Base-by-base conservation (phyloP, 2,329 filamentous ascomycete genomes). In the Pyrenochaeta sp. region DNA sequence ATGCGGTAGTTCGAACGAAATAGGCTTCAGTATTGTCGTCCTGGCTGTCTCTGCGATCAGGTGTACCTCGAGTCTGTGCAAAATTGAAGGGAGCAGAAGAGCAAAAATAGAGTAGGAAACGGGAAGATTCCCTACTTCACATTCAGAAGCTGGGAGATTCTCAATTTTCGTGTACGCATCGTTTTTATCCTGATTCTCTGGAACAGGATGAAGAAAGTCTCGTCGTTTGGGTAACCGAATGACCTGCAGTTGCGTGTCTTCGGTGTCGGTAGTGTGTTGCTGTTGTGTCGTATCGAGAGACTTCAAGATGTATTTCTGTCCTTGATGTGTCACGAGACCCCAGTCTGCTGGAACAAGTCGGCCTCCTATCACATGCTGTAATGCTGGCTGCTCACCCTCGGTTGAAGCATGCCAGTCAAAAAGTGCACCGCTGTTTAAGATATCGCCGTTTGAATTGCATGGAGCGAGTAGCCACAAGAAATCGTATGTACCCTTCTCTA, bases 21-120 rank as follows among this genome's bases (percentile, higher is more conserved):
- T 76, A 1, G 79, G 72, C 13, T 74, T 70, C 1, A 93, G 76
- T 2, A 88, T 65, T 0, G 83, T 87, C 2, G 77, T 75, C 22
- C 84, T 83, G 3, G 97, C 78, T 45, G 84, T 79, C 4, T 85
- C 78, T 0, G 89, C 90, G 7, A 91, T 79, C 25, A 94, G 77
- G 27, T 84, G 80, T 0, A 87, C 80, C 62, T 91, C 90, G 2
- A 94, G 67, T n/a, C 86, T 85, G 64, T 92, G 86, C 15, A 91
- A 79, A 36, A 97, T 86, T 0, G 88, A 88, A 0, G 93, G 92
- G 5, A 95, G 83, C 37, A 95, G 81, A 52, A 89, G 75, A 0
- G 83, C 83, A 59, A 87, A 80, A 19, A 81, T 71, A 0, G 82
- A 77, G 61, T 83, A 83, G 12, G 66, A 59, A 0, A 75, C 64